A percentile compares a stretch with the other conserved stretches of the same genome.
Evolutionary conservation across 331 rosid genomes (phyloP).

Genomic region (Acacia pycnantha): DNA sequence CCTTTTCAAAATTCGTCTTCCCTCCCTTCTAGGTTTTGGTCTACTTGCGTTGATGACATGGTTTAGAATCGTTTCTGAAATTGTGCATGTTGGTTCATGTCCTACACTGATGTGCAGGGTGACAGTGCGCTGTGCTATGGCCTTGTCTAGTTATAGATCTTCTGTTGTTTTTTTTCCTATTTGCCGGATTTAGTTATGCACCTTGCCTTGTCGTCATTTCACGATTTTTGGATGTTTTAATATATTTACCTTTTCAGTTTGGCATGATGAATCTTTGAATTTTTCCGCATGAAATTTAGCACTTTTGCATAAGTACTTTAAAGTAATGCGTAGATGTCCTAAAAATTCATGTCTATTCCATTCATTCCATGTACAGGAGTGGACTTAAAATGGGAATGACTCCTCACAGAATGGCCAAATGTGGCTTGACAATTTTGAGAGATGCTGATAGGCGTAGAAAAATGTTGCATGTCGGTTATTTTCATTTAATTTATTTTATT

Average conservation of each 20-base stretch:
- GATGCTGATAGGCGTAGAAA: slow-evolving; percentile 46
- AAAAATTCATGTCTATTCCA: background rate
- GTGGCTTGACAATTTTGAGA: slow-evolving; percentile 62
- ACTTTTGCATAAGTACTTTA: background rate
- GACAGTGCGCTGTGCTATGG: background rate
- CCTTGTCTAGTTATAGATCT: slow-evolving; percentile 13
- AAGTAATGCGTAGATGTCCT: background rate
- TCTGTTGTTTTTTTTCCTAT: background rate
- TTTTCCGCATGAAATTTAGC: background rate
- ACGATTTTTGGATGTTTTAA: background rate
- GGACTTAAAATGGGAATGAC: slow-evolving; percentile 35
- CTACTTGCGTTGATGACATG: slow-evolving; percentile 13
- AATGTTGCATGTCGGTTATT: slow-evolving; percentile 38
- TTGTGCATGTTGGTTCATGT: slow-evolving; percentile 8
- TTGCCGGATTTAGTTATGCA: background rate
- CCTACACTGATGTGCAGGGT: too few relatives aligned
- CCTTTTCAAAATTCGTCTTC: background rate
- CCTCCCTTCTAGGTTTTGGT: slow-evolving; percentile 8
- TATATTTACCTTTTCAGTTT: slow-evolving; percentile 12
- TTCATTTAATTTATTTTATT: slow-evolving; percentile 22
- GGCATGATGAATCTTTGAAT: background rate
- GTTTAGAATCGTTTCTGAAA: background rate
- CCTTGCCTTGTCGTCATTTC: background rate
- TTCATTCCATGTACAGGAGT: slow-evolving; percentile 34
- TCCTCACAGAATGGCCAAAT: slow-evolving; percentile 34